These are phyloP conservation scores for Ogataea minuta DNA, from an alignment of 805 yeast genomes.

Conservation along the genomic window DNA sequence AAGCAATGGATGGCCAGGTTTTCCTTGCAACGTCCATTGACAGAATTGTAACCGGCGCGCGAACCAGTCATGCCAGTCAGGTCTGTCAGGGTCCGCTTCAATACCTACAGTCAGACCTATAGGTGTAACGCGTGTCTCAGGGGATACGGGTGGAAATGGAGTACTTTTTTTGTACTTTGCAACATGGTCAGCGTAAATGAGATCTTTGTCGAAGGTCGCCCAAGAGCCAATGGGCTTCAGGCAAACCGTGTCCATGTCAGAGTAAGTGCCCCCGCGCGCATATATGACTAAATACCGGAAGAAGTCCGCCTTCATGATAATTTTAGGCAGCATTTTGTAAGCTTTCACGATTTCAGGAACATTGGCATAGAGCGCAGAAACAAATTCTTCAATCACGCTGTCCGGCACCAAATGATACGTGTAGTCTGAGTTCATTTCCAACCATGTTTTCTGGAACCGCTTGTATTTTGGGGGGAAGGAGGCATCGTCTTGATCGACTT, in stretches of 20 bases:
- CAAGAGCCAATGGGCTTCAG: conserved; percentile 72
- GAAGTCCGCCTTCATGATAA: conserved; percentile 87
- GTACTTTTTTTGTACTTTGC: conserved; percentile 3
- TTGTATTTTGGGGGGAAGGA: conserved; percentile 54
- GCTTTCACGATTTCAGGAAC: conserved; percentile 79
- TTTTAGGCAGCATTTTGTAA: conserved; percentile 71
- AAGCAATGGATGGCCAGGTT: conserved; percentile 87
- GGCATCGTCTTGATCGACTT: conserved; percentile 55
- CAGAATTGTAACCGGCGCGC: conserved; percentile 93
- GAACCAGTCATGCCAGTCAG: conserved; percentile 92
- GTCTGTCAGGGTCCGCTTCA: conserved; percentile 95
- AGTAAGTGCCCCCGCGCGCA: conserved; percentile 91
- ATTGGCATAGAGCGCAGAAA: conserved; percentile 57
- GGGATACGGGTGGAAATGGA: conserved; percentile 18
- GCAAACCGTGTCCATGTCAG: conserved; percentile 84
- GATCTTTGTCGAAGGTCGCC: conserved; percentile 51
- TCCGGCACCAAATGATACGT: conserved; percentile 77
- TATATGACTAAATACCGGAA: conserved; percentile 82
- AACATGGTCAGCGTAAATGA: conserved; percentile 11
- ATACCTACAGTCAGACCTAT: conserved; percentile 86
- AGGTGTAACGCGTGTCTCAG: conserved; percentile 27
- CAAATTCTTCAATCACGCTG: conserved; percentile 48
- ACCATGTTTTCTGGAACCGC: conserved; percentile 62
- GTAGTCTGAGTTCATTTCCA: conserved; percentile 54
- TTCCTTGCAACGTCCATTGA: conserved; percentile 94